Conservation (phyloP, 495 filamentous ascomycete genomes). For the Beverwykella pulmonaria region DNA sequence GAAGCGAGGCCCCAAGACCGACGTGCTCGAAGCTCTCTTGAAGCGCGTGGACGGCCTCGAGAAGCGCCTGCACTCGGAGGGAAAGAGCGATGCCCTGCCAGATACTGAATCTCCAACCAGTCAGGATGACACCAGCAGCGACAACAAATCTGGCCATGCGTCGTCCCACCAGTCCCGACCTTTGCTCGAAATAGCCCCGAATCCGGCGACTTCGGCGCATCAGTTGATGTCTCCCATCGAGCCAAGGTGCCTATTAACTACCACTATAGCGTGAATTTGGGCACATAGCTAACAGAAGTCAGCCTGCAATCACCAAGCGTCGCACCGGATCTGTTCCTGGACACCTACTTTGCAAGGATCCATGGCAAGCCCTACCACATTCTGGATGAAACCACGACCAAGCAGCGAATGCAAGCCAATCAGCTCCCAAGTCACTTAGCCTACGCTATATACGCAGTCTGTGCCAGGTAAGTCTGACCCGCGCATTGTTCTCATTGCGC, state of each 20-base stretch:
- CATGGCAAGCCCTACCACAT: conserved; percentile 80
- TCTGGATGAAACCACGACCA: conserved; percentile 69
- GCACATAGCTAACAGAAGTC: conserved; percentile 22
- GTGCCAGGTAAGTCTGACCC: conserved; percentile 58
- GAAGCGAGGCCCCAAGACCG: conserved; percentile 85
- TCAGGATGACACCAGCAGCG: conserved; percentile 17
- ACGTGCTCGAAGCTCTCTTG: conserved; percentile 79
- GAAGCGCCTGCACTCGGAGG: conserved; percentile 63
- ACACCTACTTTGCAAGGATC: conserved; percentile 74
- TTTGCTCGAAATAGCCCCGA: conserved; percentile 33
- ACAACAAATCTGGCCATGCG: conserved; percentile 18
- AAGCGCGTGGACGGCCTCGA: conserved; percentile 85
- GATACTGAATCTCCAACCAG: conserved; percentile 30
- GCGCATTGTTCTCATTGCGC: conserved; percentile 4
- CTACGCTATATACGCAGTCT: conserved; percentile 74
- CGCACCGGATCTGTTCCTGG: conserved; percentile 59
- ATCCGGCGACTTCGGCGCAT: conserved; percentile 18
- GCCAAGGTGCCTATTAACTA: conserved; percentile 31
- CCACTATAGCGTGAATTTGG: conserved; percentile 6
- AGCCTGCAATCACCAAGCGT: conserved; percentile 37
- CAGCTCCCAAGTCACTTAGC: conserved; percentile 66
- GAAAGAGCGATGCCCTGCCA: conserved; percentile 34
- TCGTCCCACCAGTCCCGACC: conserved; percentile 16
- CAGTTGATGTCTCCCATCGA: conserved; percentile 38
- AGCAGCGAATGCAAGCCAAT: conserved; percentile 66